These are phyloP conservation scores for Diutina ranongensis DNA, from an alignment of 1,139 yeast species.

Conservation along the genomic window DNA sequence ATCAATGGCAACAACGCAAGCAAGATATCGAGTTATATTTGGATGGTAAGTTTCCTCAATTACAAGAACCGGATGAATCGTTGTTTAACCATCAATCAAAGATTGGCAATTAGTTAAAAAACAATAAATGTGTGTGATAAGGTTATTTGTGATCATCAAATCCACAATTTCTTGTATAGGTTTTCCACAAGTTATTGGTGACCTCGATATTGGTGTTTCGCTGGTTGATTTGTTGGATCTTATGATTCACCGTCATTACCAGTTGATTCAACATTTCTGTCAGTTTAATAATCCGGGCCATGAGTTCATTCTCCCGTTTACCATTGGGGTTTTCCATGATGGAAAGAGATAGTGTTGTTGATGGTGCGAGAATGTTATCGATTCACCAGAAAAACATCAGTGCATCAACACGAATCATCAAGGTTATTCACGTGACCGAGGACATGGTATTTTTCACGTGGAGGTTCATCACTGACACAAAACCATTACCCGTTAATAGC, in stretches of 20 bases:
- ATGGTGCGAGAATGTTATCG: not conserved
- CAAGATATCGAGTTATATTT: slow-evolving; percentile 29
- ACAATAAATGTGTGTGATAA: too few relatives aligned
- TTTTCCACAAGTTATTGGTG: slow-evolving; percentile 74
- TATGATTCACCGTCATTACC: slow-evolving; percentile 48
- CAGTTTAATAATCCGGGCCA: slow-evolving; percentile 66
- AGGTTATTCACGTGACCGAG: too few relatives aligned
- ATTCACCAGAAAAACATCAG: not conserved
- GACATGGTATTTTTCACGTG: too few relatives aligned
- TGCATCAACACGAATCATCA: too few relatives aligned
- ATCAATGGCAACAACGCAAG: slow-evolving; percentile 40
- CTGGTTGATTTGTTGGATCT: slow-evolving; percentile 50
- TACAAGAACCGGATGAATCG: not conserved
- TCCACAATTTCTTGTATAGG: slow-evolving; percentile 38
- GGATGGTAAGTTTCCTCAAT: slow-evolving; percentile 18
- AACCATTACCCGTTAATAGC: too few relatives aligned
- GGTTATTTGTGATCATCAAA: too few relatives aligned
- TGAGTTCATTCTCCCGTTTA: slow-evolving; percentile 68
- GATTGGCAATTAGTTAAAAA: not conserved
- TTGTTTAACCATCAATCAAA: not conserved
- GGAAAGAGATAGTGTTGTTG: not conserved
- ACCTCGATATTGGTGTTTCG: slow-evolving; percentile 64
- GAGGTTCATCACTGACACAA: too few relatives aligned
- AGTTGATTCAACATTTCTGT: slow-evolving; percentile 69
- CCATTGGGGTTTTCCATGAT: slow-evolving; percentile 85